These are phyloP conservation scores for Vicia faba DNA, from an alignment of 306 rosid species.

Conservation along the genomic window DNA sequence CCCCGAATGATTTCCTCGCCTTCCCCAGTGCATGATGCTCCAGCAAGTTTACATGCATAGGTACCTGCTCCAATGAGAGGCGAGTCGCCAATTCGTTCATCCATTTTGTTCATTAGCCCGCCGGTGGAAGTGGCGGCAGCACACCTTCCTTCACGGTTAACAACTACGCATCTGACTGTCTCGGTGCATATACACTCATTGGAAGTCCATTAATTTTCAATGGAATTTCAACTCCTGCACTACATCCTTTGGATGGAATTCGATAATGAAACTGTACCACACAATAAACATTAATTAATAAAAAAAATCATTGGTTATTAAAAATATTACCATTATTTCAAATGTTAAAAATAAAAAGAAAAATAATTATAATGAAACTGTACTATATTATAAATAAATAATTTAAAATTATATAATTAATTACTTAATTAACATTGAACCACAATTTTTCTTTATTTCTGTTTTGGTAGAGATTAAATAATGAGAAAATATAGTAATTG, in stretches of 20 bases:
- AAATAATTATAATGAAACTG: not conserved
- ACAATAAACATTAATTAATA: not conserved
- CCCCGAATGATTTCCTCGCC: conserved; percentile 96
- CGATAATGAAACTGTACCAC: conserved; percentile 70
- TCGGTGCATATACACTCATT: conserved; percentile 92
- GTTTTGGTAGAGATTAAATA: not conserved
- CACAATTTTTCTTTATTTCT: not conserved
- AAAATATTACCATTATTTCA: too few species aligned
- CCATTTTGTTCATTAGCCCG: conserved; percentile 86
- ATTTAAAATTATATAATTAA: not conserved
- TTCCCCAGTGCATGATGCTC: conserved; percentile 89
- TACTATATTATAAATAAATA: not conserved
- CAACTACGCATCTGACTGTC: conserved; percentile 96
- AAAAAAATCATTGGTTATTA: too few species aligned
- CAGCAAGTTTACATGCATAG: conserved; percentile 73
- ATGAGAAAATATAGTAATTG: too few species aligned
- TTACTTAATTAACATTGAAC: not conserved
- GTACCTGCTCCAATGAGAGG: conserved; percentile 85
- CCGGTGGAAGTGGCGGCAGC: conserved; percentile 93
- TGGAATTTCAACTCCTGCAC: conserved; percentile 62
- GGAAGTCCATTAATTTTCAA: conserved; percentile 87
- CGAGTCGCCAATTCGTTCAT: conserved; percentile 91
- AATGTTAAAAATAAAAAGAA: too few species aligned
- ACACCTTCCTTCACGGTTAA: conserved; percentile 69
- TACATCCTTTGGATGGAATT: conserved; percentile 63